Percentiles rank a stretch among this genome's conserved stretches.
These are phyloP conservation scores for Lathyrus aphaca DNA, from an alignment of 306 rosid genomes.

Conservation along the genomic window DNA sequence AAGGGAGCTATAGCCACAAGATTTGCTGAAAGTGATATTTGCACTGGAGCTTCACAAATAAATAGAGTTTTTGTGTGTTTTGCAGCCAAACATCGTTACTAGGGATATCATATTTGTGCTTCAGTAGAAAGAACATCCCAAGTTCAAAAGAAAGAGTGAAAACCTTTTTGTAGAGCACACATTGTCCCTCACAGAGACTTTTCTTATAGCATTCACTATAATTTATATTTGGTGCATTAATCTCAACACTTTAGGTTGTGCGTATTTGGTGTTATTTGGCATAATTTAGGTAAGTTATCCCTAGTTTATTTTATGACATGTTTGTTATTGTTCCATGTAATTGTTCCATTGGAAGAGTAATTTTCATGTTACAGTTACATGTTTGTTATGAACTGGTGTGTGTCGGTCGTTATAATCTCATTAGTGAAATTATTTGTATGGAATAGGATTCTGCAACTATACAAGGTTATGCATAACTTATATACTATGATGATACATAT, in stretches of 20 bases:
- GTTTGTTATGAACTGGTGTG: conserved; percentile 96
- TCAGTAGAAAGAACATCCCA: conserved; percentile 94
- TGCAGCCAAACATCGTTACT: conserved; percentile 92
- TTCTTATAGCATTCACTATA: too few species aligned
- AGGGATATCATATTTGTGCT: conserved; percentile 91
- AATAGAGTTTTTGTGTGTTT: neutral
- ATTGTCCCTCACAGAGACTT: conserved; percentile 78
- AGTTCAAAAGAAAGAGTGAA: conserved; percentile 79
- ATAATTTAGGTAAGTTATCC: too few species aligned
- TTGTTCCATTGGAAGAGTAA: too few species aligned
- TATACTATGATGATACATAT: neutral
- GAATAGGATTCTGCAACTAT: conserved; percentile 98
- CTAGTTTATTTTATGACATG: too few species aligned
- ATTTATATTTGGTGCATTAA: too few species aligned
- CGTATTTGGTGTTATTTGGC: too few species aligned
- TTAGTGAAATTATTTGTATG: conserved; percentile 95
- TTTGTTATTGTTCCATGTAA: too few species aligned
- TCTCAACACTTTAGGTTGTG: too few species aligned
- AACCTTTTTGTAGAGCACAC: conserved; percentile 84
- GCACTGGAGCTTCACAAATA: neutral
- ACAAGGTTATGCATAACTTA: conserved; percentile 61
- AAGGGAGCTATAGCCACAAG: too few species aligned
- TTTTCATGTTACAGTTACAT: too few species aligned
- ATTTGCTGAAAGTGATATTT: too few species aligned
- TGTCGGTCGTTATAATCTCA: conserved; percentile 87